Base-by-base conservation (phyloP, 1,139 yeast species). In the Hyphopichia khmerensis region DNA sequence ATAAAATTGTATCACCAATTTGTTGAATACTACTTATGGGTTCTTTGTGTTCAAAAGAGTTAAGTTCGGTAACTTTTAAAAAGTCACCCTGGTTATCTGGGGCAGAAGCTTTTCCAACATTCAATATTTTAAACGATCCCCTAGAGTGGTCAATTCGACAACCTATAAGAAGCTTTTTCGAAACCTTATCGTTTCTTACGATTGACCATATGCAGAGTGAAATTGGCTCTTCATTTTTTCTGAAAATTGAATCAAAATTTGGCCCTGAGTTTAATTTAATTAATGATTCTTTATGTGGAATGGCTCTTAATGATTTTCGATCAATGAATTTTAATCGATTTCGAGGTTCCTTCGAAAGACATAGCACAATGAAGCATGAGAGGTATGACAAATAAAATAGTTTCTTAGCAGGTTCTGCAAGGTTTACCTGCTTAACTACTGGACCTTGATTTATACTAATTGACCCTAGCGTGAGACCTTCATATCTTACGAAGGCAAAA, bases 81-180 rank as follows among this genome's bases (percentile, higher is more conserved):
- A 45, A 17, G 1, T 48, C 47, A 13, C 55, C 46, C 13, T 46
- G 47, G 7, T 49, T 38, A 10, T 53, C 57, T 4, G 51, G 46
- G 3, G 50, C 29, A 30, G 58, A 56, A 3, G 48, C 38, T 36
- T 62, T 65, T 8, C 57, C 48, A 9, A 78, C 45, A 45, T 77
- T 80, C 14, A 76, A 53, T 6, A 78, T 69, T 47, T 71, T 75
- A 29, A 78, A 60, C 0, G 63, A 44, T 0, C 82, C 80, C 11
- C 46, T 43, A 1, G 43, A 49, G 2, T 46, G 41, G 3, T 43
- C 48, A 23, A 51, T 47, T 0, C 57, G 48, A 42, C 75, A 69
- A 2, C 82, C 81, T 24, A 77, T 51, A 33, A 76, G 55, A 1
- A 77, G 46, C 47, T 75, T 67, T 44, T 69, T 64, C 15, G 73